Base-by-base conservation (phyloP, 2,329 filamentous ascomycete genomes). In the Hirsutella rhossiliensis region DNA sequence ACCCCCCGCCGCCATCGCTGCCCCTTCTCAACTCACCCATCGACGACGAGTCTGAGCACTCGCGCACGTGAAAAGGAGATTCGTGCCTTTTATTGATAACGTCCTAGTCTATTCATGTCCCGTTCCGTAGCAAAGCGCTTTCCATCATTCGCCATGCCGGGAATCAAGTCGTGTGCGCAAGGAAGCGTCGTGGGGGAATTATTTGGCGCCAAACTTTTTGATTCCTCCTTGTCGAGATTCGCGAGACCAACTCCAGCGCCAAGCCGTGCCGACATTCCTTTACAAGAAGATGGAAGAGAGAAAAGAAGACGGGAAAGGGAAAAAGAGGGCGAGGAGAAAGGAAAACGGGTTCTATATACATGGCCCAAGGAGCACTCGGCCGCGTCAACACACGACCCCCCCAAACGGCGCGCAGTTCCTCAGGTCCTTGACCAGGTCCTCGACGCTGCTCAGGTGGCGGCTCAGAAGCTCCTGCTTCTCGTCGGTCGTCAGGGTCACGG, bases 401-500 rank as follows among this genome's bases (percentile, higher is more conserved):
- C 79, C 81, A 66, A 87, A 87, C 1, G 87, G 83, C 40, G 83
- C 81, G 52, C 79, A 84, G 59, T 86, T 86, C 51, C 82, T 79
- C 54, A 96, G 65, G 62, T 96, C 87, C 59, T 84, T 80, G 43
- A 94, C 86, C 47, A 94, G 71, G 53, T 89, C 86, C 49, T 89
- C 84, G 23, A 94, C 86, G 56, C 84, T 92, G 61, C 75, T 83
- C 56, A 94, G 69, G 61, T 92, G 86, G 51, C 78, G 73, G 38
- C 83, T 84, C 34, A 94, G 68, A 61, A 94, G 65, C 42, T 72
- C 73, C 66, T 92, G 86, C 67, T 95, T 95, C 61, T 94, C 84
- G 51, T 84, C 79, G 11, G 84, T 88, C 8, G 75, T 78, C 47
- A 79, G 75, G n/a, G 73, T 82, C 36, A 42, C 51, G 31, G 61